Base-by-base conservation (phyloP, 2,329 filamentous ascomycete species). In the Catunica adiposa region DNA sequence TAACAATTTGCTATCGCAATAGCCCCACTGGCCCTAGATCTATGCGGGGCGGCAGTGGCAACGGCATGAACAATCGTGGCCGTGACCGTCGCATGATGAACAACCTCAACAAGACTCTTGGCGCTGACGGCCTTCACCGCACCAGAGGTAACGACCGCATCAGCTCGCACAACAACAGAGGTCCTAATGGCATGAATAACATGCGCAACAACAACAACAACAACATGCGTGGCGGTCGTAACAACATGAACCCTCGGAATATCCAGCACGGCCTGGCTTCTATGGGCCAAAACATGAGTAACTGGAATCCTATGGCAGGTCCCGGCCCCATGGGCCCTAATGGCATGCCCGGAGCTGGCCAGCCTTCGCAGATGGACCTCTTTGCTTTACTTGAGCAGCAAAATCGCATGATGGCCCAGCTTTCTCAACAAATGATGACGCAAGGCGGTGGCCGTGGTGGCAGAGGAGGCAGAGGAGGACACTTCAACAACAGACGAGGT, bases 11-110 rank as follows among this genome's bases (percentile, higher is more conserved):
- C 31, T 26, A 40, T 31, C 29, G 22, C 59, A 63, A 58, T 64
- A 96, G 90, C 64, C 92, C 92, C 8, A 97, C 89, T 53, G 92
- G 90, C 56, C 92, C 92, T 17, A 92, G 89, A 67, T 89, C 89
- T 34, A 95, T 97, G 89, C 85, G 92, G 64, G 87, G 84, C 66
- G 79, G 79, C 54, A 78, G 72, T 62, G 65, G 66, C 55, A 58
- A 55, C 50, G 53, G 53, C 23, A 58, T 65, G 58, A 64, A 68
- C 46, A 65, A 74, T 56, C 73, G 75, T 56, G 76, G 79, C 55
- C 81, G 86, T 61, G 84, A 86, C 58, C 89, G 88, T 67, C 81
- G 87, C 59, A 82, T 96, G 74, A 75, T 96, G 56, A 87, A 88
- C 52, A 88, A 96, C 11, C 54, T 57, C 62, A 78, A 94, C 65